These are phyloP conservation scores for Iris macrosiphon DNA, from an alignment of 106 monocot species.

Conservation along the genomic window DNA sequence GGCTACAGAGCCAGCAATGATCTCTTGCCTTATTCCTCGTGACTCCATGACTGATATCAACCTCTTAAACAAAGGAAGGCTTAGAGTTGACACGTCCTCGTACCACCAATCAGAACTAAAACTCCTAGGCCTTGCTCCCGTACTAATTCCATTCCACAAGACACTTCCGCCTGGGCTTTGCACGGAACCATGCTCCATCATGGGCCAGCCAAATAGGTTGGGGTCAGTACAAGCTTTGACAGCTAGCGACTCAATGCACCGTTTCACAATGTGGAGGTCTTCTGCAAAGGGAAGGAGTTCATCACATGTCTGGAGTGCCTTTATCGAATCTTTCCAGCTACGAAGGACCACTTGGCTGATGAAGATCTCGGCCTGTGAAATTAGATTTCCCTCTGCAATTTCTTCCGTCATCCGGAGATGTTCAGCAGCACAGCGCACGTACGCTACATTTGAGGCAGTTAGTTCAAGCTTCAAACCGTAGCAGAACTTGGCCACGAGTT, in stretches of 20 bases:
- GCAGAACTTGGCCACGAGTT: slow-evolving; percentile 42
- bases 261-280: slow-evolving; percentile 26
- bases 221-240: slow-evolving; percentile 28
- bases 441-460: slow-evolving; percentile 38
- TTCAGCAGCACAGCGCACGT: slow-evolving; percentile 33
- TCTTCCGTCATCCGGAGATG: slow-evolving; percentile 45
- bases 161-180: slow-evolving; percentile 63
- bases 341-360: slow-evolving; percentile 24
- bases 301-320: slow-evolving; percentile 29
- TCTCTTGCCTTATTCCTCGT: slow-evolving; percentile 24
- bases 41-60: slow-evolving; percentile 31
- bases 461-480: slow-evolving; percentile 39
- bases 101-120: slow-evolving; percentile 45
- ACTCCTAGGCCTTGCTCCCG: slow-evolving; percentile 25
- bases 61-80: slow-evolving; percentile 33
- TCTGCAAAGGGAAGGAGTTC: slow-evolving; percentile 24
- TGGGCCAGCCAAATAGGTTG: slow-evolving; percentile 28
- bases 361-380: slow-evolving; percentile 30
- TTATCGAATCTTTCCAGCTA: slow-evolving; percentile 41
- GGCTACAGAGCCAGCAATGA: slow-evolving; percentile 26
- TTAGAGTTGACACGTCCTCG: slow-evolving; percentile 38
- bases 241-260: slow-evolving; percentile 36
- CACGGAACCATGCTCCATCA: slow-evolving; percentile 27
- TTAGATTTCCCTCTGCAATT: slow-evolving; percentile 36
- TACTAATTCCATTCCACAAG: slow-evolving; percentile 48